Evolutionary conservation across 495 filamentous ascomycete genomes (phyloP).

Genomic region (Penicillium subrubescens): DNA sequence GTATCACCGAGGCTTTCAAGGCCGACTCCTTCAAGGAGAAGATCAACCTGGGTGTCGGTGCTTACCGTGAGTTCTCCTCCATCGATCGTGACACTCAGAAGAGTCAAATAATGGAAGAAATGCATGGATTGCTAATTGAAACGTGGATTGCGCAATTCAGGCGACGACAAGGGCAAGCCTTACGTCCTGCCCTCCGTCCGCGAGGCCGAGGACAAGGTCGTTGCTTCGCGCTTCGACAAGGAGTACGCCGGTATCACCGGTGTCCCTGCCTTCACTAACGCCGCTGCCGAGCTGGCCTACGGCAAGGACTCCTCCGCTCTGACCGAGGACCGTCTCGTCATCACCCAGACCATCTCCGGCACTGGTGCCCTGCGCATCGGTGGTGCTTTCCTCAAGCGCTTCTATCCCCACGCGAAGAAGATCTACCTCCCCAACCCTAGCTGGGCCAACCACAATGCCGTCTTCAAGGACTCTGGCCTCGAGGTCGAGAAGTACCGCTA

Average conservation of each 20-base stretch:
- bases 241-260: constrained; percentile 98
- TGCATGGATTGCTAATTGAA: constrained; percentile 18
- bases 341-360: constrained; percentile 97
- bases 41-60: constrained; percentile 87
- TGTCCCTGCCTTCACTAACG: constrained; percentile 88
- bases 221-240: constrained; percentile 80
- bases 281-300: constrained; percentile 88
- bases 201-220: constrained; percentile 83
- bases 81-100: not conserved
- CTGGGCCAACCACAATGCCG: constrained; percentile 97
- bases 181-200: constrained; percentile 95
- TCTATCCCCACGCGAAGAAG: constrained; percentile 87
- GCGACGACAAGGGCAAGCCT: constrained; percentile 95
- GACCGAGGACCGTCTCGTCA: constrained; percentile 76
- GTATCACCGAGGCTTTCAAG: constrained; percentile 99
- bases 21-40: constrained; percentile 87
- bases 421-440: constrained; percentile 95
- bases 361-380: constrained; percentile 95
- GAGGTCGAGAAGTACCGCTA: constrained; percentile 93
- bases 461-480: constrained; percentile 91
- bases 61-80: constrained; percentile 48
- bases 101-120: not conserved
- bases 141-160: constrained; percentile 25
- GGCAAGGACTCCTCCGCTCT: constrained; percentile 75
- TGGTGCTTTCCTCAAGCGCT: constrained; percentile 86